A percentile compares a stretch with the other conserved stretches of the same genome.
Evolutionary conservation across 768 basidiomycete species (phyloP).

Genomic region (Cyathus striatus): DNA sequence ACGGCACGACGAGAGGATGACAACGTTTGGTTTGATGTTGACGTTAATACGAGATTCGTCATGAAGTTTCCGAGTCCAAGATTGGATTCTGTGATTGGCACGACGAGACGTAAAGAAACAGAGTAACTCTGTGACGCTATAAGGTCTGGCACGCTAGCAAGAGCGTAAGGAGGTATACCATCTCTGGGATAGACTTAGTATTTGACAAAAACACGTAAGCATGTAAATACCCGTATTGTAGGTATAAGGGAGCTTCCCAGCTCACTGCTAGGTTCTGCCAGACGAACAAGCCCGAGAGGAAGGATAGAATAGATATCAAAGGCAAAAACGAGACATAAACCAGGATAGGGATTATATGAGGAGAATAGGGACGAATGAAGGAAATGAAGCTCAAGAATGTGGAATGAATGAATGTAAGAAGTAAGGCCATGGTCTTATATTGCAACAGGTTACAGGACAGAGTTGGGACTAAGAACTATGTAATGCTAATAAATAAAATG

Average conservation of each 20-base stretch:
- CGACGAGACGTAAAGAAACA: slow-evolving; percentile 56
- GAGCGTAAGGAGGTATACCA: slow-evolving; percentile 58
- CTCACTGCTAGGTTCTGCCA: slow-evolving; percentile 68
- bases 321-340: slow-evolving; percentile 63
- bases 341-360: slow-evolving; percentile 60
- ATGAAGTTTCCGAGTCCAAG: slow-evolving; percentile 82
- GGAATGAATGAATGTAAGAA: slow-evolving; percentile 8
- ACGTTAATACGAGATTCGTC: slow-evolving; percentile 57
- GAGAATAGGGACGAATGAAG: slow-evolving; percentile 46
- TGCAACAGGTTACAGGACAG: too few relatives aligned
- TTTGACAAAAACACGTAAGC: not conserved
- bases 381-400: slow-evolving; percentile 16
- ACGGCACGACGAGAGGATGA: slow-evolving; percentile 60
- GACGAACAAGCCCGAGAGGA: slow-evolving; percentile 66
- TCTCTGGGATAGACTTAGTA: slow-evolving; percentile 39
- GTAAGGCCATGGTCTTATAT: slow-evolving; percentile 6
- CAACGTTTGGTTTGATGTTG: slow-evolving; percentile 60
- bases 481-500: too few relatives aligned
- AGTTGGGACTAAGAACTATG: too few relatives aligned
- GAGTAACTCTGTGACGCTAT: slow-evolving; percentile 68
- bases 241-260: slow-evolving; percentile 64
- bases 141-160: slow-evolving; percentile 43
- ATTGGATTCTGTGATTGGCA: slow-evolving; percentile 67
- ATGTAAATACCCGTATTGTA: slow-evolving; percentile 73
- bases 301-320: slow-evolving; percentile 51